phyloP scores from a whole-genome alignment of 352 stramenopile genomes.

The Blastocystis sp. region DNA sequence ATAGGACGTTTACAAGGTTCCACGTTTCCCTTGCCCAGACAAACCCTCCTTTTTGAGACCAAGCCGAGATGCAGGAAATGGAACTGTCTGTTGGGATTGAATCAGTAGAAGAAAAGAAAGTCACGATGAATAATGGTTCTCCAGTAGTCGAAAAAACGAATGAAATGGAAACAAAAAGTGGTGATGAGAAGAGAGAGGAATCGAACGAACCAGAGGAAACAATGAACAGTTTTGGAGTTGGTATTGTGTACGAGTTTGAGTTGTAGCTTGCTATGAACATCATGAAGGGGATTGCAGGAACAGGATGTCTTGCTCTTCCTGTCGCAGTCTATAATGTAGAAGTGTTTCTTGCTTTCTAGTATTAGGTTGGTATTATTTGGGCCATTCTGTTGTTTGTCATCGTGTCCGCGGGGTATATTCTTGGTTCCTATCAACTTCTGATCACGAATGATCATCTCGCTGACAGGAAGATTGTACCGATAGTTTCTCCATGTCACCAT shows the following conservation, averaged over 20 bases:
- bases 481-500: not conserved
- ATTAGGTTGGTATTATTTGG: conserved; percentile 2
- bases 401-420: not conserved
- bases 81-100: not conserved
- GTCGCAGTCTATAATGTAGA: not conserved
- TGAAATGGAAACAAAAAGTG: not conserved
- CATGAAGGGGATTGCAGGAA: conserved; percentile 16
- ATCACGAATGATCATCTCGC: not conserved
- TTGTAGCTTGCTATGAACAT: conserved; percentile 6
- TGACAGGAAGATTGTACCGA: not conserved
- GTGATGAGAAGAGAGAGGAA: not conserved
- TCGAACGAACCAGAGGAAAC: not conserved
- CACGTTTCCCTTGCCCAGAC: not conserved
- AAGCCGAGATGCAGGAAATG: not conserved
- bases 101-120: not conserved
- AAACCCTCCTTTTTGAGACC: not conserved
- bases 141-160: not conserved
- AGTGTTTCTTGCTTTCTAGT: not conserved
- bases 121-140: not conserved
- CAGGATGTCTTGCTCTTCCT: not conserved
- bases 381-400: not conserved
- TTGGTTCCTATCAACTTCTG: not conserved
- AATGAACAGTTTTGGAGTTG: conserved; percentile 13
- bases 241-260: not conserved
- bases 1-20: not conserved